A percentile compares a stretch with the other conserved stretches of the same genome.
phyloP scores from a whole-genome alignment of 176 grass and related monocot species.

The Poa annua region DNA sequence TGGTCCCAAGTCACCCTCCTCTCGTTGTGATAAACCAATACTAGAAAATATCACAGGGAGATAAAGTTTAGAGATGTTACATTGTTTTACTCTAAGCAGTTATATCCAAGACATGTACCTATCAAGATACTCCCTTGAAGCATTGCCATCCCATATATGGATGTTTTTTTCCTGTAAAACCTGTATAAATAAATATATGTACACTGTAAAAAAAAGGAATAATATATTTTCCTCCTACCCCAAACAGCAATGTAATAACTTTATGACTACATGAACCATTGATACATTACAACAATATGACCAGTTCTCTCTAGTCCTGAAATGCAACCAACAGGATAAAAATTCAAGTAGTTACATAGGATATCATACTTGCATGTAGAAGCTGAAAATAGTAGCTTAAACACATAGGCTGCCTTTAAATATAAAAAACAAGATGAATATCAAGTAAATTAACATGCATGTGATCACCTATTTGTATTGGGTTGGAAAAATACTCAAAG shows the following conservation, averaged over 20 bases:
- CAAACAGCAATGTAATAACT: neutral
- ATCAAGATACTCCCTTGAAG: constrained; percentile 89
- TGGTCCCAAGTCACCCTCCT: constrained; percentile 84
- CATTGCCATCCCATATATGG: constrained; percentile 94
- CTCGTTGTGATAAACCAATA: constrained; percentile 68
- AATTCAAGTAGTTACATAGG: constrained; percentile 1
- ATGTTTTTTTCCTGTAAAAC: constrained; percentile 78
- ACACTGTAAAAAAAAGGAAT: constrained; percentile 1
- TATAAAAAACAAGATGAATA: neutral
- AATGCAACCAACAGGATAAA: neutral
- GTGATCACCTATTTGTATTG: neutral
- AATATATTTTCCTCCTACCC: neutral
- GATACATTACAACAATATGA: neutral
- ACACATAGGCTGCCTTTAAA: neutral
- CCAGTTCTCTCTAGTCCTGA: neutral
- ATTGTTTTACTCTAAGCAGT: neutral
- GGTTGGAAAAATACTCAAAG: neutral
- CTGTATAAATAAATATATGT: constrained; percentile 31
- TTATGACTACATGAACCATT: neutral
- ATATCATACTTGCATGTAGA: neutral
- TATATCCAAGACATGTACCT: constrained; percentile 52
- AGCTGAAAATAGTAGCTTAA: neutral
- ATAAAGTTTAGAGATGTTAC: constrained; percentile 25
- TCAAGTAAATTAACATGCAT: neutral
- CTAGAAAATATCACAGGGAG: constrained; percentile 49